Evolutionary conservation across 2,329 filamentous ascomycete species (phyloP).

Genomic region (Monosporascus cannonballus): DNA sequence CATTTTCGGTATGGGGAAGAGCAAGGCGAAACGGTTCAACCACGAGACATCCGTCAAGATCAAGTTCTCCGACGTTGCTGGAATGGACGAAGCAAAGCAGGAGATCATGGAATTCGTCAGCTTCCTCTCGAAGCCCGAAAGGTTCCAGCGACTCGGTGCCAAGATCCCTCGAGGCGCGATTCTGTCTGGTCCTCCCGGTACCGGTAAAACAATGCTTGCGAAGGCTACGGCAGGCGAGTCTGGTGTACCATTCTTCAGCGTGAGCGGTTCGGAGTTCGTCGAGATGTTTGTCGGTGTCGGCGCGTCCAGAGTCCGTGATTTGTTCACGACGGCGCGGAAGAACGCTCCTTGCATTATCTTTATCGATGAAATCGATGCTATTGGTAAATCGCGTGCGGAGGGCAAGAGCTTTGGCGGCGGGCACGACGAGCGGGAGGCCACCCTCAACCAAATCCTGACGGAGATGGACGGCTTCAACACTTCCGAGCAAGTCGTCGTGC

Average conservation of each 20-base stretch:
- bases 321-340: constrained; percentile 92
- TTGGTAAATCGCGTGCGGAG: constrained; percentile 84
- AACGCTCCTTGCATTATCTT: constrained; percentile 98
- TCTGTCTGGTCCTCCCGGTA: constrained; percentile 93
- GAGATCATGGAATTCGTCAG: constrained; percentile 99
- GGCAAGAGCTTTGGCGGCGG: constrained; percentile 74
- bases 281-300: constrained; percentile 99
- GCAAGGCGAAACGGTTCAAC: constrained; percentile 94
- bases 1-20: constrained; percentile 94
- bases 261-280: constrained; percentile 97
- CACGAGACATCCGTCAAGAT: constrained; percentile 94
- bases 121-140: constrained; percentile 88
- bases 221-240: constrained; percentile 98
- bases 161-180: constrained; percentile 98
- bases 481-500: constrained; percentile 88
- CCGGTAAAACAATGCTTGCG: constrained; percentile 93
- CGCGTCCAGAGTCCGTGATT: constrained; percentile 86
- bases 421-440: constrained; percentile 95
- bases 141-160: constrained; percentile 88
- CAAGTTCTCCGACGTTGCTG: constrained; percentile 94
- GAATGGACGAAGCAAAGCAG: constrained; percentile 95
- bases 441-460: constrained; percentile 95
- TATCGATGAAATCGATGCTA: constrained; percentile 98
- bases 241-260: constrained; percentile 94
- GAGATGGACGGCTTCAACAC: constrained; percentile 99